These are phyloP conservation scores for Herpetomonas muscarum DNA, from an alignment of 208 protist genomes.

Conservation along the genomic window DNA sequence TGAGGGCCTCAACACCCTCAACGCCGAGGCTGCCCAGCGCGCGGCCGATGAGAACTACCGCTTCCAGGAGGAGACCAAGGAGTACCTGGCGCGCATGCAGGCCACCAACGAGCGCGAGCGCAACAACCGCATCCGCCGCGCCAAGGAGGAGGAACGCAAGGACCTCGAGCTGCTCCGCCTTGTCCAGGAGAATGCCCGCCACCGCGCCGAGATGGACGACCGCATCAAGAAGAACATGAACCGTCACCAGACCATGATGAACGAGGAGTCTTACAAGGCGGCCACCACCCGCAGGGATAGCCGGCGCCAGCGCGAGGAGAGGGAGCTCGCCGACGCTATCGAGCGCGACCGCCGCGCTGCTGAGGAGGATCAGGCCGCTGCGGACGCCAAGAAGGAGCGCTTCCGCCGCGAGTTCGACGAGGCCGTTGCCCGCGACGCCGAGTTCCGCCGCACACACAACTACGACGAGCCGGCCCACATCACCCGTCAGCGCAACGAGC, in stretches of 20 bases:
- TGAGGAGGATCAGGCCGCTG: conserved; percentile 46
- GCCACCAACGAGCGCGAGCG: conserved; percentile 60
- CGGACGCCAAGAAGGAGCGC: conserved; percentile 43
- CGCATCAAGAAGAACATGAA: conserved; percentile 51
- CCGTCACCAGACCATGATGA: conserved; percentile 50
- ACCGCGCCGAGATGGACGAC: conserved; percentile 58
- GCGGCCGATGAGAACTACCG: conserved; percentile 44
- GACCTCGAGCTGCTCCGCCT: conserved; percentile 42
- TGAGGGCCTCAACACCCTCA: conserved; percentile 34
- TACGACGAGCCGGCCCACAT: conserved; percentile 74
- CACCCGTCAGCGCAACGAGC: conserved; percentile 61
- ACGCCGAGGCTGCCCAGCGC: conserved; percentile 37
- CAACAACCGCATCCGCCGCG: conserved; percentile 33
- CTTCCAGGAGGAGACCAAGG: conserved; percentile 35
- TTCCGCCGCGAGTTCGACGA: conserved; percentile 70
- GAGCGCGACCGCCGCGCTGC: conserved; percentile 56
- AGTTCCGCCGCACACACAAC: conserved; percentile 66
- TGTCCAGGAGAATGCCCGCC: conserved; percentile 46
- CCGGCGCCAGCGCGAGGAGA: conserved; percentile 33
- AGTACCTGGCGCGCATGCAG: conserved; percentile 58
- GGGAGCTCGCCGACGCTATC: conserved; percentile 44
- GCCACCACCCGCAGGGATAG: conserved; percentile 23
- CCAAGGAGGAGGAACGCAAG: conserved; percentile 31
- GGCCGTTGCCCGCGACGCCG: conserved; percentile 61
- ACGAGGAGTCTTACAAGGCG: conserved; percentile 57